phyloP scores from a whole-genome alignment of 2,329 filamentous ascomycete species.

The Lasiodiplodia hormozganensis region DNA sequence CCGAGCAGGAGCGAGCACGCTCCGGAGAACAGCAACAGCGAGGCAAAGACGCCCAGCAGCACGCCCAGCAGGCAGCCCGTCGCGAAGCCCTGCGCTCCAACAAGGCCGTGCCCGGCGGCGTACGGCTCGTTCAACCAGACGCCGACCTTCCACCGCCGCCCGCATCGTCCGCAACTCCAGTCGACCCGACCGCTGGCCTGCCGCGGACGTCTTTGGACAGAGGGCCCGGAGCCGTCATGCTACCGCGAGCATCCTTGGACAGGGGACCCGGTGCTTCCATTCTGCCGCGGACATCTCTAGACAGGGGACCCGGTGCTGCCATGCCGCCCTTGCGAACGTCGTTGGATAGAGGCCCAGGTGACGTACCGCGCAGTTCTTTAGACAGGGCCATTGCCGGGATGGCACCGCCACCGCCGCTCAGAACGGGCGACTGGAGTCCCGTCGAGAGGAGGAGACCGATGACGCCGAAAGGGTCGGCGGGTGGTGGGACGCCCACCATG shows the following conservation, averaged over 20 bases:
- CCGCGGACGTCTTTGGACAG: background rate
- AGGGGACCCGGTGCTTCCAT: background rate
- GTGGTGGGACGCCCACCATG: conserved; percentile 18
- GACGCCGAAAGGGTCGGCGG: conserved; percentile 12
- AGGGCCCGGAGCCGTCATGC: background rate
- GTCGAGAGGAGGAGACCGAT: conserved; percentile 14
- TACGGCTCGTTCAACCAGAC: conserved; percentile 44
- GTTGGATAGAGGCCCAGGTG: conserved; percentile 1
- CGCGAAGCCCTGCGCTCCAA: conserved; percentile 25
- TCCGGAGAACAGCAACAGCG: conserved; percentile 9
- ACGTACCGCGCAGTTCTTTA: conserved; percentile 12
- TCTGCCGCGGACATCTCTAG: conserved; percentile 2
- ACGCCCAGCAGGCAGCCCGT: conserved; percentile 22
- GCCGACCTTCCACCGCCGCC: background rate
- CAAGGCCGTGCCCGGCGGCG: conserved; percentile 39
- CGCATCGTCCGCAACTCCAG: background rate
- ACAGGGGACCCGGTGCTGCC: background rate
- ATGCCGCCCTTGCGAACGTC: conserved; percentile 20
- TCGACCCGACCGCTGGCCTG: background rate
- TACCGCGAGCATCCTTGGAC: background rate
- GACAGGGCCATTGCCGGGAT: conserved; percentile 12
- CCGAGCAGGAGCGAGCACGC: conserved; percentile 64
- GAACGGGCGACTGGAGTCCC: conserved; percentile 21
- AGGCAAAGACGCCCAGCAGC: background rate
- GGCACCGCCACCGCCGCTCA: conserved; percentile 12